phyloP scores from a whole-genome alignment of 2,329 filamentous ascomycete genomes.

The Aspergillus japonicus region DNA sequence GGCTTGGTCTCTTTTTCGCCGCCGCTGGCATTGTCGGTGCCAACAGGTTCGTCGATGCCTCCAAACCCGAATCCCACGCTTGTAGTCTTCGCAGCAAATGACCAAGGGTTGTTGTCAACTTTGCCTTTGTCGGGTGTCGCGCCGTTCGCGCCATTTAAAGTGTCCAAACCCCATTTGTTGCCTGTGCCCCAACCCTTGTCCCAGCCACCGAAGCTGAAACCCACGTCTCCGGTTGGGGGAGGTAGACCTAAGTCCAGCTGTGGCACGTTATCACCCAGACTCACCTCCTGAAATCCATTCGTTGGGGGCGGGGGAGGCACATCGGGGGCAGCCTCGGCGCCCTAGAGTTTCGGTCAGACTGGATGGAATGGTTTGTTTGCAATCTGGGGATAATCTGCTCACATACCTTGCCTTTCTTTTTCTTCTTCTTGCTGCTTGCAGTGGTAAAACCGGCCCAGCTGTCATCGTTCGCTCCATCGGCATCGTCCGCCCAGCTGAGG shows the following conservation, averaged over 20 bases:
- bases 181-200: constrained; percentile 61
- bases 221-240: constrained; percentile 41
- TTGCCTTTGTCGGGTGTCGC: constrained; percentile 30
- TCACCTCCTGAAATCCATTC: constrained; percentile 67
- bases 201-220: constrained; percentile 56
- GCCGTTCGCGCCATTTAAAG: constrained; percentile 31
- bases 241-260: constrained; percentile 59
- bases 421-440: constrained; percentile 52
- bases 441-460: constrained; percentile 52
- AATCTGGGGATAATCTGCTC: background rate
- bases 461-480: constrained; percentile 48
- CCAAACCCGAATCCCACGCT: constrained; percentile 45
- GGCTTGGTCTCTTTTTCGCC: constrained; percentile 40
- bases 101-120: constrained; percentile 44
- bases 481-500: constrained; percentile 49
- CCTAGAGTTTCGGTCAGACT: no score
- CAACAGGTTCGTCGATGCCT: constrained; percentile 37
- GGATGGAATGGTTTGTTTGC: no score
- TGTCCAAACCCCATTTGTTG: constrained; percentile 46
- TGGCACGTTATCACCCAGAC: constrained; percentile 60
- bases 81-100: constrained; percentile 31
- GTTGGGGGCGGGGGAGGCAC: constrained; percentile 38
- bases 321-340: constrained; percentile 16
- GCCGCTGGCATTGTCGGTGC: constrained; percentile 38
- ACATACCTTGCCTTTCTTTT: constrained; percentile 56